These are phyloP conservation scores for Pseudocercospora cruenta DNA, from an alignment of 2,329 filamentous ascomycete genomes.

Conservation along the genomic window DNA sequence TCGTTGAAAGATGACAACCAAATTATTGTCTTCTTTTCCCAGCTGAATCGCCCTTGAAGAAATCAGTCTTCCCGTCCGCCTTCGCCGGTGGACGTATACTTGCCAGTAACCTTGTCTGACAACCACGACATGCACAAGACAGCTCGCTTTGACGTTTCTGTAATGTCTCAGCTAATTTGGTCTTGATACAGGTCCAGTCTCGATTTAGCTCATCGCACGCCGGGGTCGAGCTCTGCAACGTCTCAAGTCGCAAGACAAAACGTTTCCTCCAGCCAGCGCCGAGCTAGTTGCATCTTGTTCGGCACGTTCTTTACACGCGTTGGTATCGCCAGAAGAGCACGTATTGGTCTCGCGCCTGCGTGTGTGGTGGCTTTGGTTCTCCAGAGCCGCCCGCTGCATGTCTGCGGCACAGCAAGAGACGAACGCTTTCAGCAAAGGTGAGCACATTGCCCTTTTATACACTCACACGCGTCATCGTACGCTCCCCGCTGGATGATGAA, in stretches of 20 bases:
- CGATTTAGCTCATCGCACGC: background rate
- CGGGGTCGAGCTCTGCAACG: background rate
- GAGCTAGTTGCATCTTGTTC: background rate
- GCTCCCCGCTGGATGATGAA: constrained; percentile 39
- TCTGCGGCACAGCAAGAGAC: background rate
- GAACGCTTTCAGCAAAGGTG: constrained; percentile 12
- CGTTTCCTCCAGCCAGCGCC: background rate
- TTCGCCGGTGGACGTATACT: constrained; percentile 76
- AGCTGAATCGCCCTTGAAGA: constrained; percentile 88
- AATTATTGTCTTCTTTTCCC: constrained; percentile 81
- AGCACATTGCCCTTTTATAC: constrained; percentile 10
- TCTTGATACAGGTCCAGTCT: background rate
- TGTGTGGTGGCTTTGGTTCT: background rate
- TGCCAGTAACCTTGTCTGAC: constrained; percentile 89
- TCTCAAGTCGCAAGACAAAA: constrained; percentile 3
- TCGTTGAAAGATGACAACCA: constrained; percentile 70
- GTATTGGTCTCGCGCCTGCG: background rate
- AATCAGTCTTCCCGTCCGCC: constrained; percentile 68
- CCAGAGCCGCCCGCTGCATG: background rate
- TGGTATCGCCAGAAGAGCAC: background rate
- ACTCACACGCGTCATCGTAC: constrained; percentile 13
- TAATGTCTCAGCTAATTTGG: constrained; percentile 14
- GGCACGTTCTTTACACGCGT: background rate
- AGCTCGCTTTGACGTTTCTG: constrained; percentile 3
- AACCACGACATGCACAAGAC: constrained; percentile 28